Base-by-base conservation (phyloP, 148 eudicot species). In the Nepenthes mirabilis region DNA sequence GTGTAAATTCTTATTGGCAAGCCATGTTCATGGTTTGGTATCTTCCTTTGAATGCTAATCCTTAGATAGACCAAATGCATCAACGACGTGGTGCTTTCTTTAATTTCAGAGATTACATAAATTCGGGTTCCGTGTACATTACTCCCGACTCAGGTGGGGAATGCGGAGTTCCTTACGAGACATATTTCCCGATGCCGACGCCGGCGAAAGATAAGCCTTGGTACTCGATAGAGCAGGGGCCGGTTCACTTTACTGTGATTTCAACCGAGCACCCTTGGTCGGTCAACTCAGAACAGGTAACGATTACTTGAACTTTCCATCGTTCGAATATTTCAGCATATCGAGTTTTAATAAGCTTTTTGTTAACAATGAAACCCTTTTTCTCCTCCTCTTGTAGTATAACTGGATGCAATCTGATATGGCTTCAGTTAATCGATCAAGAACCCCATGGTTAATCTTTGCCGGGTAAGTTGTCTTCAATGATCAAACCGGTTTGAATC, bases 71-170 rank as follows among this genome's bases (percentile, higher is more conserved):
- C 43, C 7, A 40, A 40, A 3, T 40, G 4, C 4, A 4, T 40
- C 4, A 4, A 3, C 45, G 8, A 40, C 4, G 6, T 40, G 45
- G 8, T 40, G 4, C 12, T 11, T 1, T 2, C 45, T 34, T 12
- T 33, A 47, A 48, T 47, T 55, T 68, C 62, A 89, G 97, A 83
- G 95, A 90, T 62, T 86, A 76, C 57, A 35, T 73, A 9, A 58
- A 65, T 40, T 71, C 88, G 5, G 91, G 95, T 35, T 86, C 97
- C 33, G 76, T 83, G 7, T 86, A 86, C 52, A 34, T 43, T 55
- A 83, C 88, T 43, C 86, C 97, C 6, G 95, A 86, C 73, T 90
- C 97, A 0, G 97, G 97, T 11, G 97, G 97, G 12, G 97, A 90
- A 71, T 90, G 97, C 74, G 97, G 97, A 11, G 83, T 86, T 6